phyloP scores from a whole-genome alignment of 2,329 filamentous ascomycete species.

The Penicillium paneum region DNA sequence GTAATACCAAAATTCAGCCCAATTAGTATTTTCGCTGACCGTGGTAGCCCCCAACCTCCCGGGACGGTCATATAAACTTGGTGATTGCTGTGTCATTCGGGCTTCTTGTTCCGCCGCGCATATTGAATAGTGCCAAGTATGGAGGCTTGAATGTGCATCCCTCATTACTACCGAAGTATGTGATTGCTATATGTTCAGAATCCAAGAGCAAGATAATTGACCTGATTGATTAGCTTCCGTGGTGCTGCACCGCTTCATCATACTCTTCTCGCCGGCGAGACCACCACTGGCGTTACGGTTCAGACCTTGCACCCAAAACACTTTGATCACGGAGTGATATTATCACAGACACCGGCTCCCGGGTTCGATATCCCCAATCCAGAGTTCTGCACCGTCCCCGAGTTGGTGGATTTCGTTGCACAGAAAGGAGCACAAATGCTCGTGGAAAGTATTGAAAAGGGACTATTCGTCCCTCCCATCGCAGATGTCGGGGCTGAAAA shows the following conservation, averaged over 20 bases:
- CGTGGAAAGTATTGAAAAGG: conserved; percentile 59
- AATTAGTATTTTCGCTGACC: conserved; percentile 18
- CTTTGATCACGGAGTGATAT: conserved; percentile 76
- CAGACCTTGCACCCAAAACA: conserved; percentile 75
- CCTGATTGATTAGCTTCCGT: conserved; percentile 57
- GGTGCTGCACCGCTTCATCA: conserved; percentile 86
- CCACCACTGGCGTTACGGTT: conserved; percentile 70
- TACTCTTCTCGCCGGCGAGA: conserved; percentile 64
- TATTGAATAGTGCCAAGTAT: conserved; percentile 68
- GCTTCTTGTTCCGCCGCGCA: conserved; percentile 74
- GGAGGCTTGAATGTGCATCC: conserved; percentile 93
- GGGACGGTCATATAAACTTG: conserved; percentile 60
- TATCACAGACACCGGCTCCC: conserved; percentile 64
- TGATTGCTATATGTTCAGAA: conserved; percentile 1
- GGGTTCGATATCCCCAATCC: conserved; percentile 54
- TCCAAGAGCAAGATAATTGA: neutral
- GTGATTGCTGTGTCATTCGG: conserved; percentile 94
- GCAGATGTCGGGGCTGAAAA: conserved; percentile 27
- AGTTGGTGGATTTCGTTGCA: conserved; percentile 57
- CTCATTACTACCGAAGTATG: conserved; percentile 78
- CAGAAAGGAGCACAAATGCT: conserved; percentile 69
- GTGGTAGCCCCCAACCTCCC: conserved; percentile 52
- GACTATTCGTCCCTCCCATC: conserved; percentile 65
- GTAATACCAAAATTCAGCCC: conserved; percentile 45
- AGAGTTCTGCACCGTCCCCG: conserved; percentile 45